A percentile compares a stretch with the other conserved stretches of the same genome.
phyloP scores from a whole-genome alignment of 2,329 filamentous ascomycete species.

The Calonectria naviculata region DNA sequence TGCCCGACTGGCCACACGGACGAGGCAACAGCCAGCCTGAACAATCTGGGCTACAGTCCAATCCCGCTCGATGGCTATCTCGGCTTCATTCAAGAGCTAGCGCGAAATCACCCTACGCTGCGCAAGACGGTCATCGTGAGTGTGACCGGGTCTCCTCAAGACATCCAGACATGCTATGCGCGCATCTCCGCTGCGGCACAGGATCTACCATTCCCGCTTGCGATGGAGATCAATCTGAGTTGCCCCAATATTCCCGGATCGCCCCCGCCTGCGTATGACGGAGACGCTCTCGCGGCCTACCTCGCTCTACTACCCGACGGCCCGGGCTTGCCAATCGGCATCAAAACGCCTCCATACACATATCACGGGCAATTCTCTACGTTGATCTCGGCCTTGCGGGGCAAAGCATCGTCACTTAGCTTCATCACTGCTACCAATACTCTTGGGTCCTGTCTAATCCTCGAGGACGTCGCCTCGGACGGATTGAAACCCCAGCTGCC shows the following conservation, averaged over 20 bases:
- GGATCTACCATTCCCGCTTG: constrained; percentile 61
- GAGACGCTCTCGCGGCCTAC: constrained; percentile 62
- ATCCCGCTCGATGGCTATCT: constrained; percentile 70
- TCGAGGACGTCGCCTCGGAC: constrained; percentile 46
- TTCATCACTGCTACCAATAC: constrained; percentile 83
- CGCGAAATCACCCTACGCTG: constrained; percentile 30
- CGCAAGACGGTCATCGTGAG: constrained; percentile 75
- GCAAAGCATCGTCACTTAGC: constrained; percentile 52
- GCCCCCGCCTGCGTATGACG: constrained; percentile 78
- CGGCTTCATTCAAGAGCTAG: constrained; percentile 61
- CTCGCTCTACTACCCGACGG: constrained; percentile 57
- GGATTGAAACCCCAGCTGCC: constrained; percentile 57
- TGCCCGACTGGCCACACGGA: constrained; percentile 35
- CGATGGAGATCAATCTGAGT: constrained; percentile 82
- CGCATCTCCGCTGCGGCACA: constrained; percentile 54
- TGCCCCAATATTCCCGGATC: constrained; percentile 79
- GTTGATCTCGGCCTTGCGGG: constrained; percentile 63
- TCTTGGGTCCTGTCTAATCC: constrained; percentile 74
- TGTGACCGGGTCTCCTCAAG: constrained; percentile 72
- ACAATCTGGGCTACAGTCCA: constrained; percentile 81
- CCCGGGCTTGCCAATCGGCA: constrained; percentile 60
- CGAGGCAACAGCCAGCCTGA: constrained; percentile 61
- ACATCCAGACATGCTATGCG: constrained; percentile 67
- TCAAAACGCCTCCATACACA: constrained; percentile 84
- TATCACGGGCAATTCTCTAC: constrained; percentile 72